Evolutionary conservation across 1,139 yeast species (phyloP), one percentile per base, ranked within the genome.

Genomic region (Schwanniomyces etchellsii): DNA sequence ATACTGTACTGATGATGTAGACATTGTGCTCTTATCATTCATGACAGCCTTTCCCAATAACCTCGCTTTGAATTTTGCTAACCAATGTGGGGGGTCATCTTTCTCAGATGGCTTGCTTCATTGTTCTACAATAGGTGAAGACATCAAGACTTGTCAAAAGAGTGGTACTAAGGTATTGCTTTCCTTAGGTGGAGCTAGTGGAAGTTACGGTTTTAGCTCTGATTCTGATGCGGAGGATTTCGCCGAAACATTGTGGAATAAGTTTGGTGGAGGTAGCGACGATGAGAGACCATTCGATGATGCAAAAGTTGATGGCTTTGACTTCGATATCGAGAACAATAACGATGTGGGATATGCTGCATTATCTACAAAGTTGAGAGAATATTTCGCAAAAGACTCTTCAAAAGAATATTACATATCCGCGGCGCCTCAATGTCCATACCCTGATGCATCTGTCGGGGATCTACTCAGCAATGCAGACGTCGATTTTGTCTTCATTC

Each of bases 401-500:
- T 65, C 82, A 14, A 80, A 74, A 54, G 48, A 57, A 11, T 89
- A 83, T 60, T 88, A 83, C 55, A 63, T 89, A 29, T 76, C 95
- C 32, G 96, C 96, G 39, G 95, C 97, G 40, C 97, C 97, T 16
- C 97, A 89, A 64, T 89, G 97, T 64, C 83, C 81, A 13, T 84
- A 79, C 52, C 97, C 96, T 14, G 97, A 89, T 61, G 86, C 81
- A 5, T 76, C 83, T 27, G 77, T 82, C 27, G 94, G 95, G 38
- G 74, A 77, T 33, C 60, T 82, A 23, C 57, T 89, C 44, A 62
- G 64, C 15, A 59, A 70, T 23, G 75, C 83, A 14, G 66, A 74
- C 27, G 63, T 89, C 40, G 97, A 89, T 58, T 86, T 81, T 57
- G 91, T 91, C 2, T 86, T 84, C 48, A 74, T 89, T 46, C 97